These are phyloP conservation scores for Starmera quercuum DNA, from an alignment of 805 yeast genomes.

Conservation along the genomic window DNA sequence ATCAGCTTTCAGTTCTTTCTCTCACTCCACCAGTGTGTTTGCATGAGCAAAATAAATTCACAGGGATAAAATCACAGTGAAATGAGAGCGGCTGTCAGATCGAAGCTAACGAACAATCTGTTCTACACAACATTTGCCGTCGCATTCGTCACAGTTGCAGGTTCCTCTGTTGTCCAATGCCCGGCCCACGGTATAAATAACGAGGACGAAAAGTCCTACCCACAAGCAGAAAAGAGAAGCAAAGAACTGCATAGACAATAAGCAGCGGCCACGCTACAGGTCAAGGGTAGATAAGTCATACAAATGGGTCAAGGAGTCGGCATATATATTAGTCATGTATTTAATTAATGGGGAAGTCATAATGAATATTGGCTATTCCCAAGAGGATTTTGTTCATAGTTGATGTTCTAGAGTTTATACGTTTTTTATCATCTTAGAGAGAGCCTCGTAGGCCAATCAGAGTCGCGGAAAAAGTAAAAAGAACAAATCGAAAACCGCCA, in stretches of 20 bases:
- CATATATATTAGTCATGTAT: too few relatives aligned
- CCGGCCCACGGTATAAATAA: conserved; percentile 35
- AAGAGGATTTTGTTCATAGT: conserved; percentile 1
- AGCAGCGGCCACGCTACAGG: not conserved
- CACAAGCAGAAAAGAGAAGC: conserved; percentile 6
- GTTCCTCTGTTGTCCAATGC: conserved; percentile 34
- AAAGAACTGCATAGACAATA: conserved; percentile 3
- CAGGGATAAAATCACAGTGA: too few relatives aligned
- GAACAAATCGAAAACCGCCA: conserved; percentile 2
- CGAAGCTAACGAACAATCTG: conserved; percentile 41
- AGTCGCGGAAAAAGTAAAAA: conserved; percentile 1
- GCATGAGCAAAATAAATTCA: too few relatives aligned
- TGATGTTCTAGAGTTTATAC: too few relatives aligned
- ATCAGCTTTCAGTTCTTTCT: too few relatives aligned
- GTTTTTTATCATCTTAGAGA: too few relatives aligned
- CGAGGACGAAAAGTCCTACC: conserved; percentile 26
- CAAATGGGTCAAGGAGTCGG: too few relatives aligned
- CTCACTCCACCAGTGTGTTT: too few relatives aligned
- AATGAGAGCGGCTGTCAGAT: conserved; percentile 50
- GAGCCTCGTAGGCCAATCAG: too few relatives aligned
- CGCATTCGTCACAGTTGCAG: conserved; percentile 41
- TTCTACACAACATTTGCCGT: conserved; percentile 55
- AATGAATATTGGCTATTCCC: too few relatives aligned
- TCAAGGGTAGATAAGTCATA: too few relatives aligned
- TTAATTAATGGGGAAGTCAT: too few relatives aligned